These are phyloP conservation scores for Alternaria solani DNA, from an alignment of 2,329 filamentous ascomycete species.

Conservation along the genomic window DNA sequence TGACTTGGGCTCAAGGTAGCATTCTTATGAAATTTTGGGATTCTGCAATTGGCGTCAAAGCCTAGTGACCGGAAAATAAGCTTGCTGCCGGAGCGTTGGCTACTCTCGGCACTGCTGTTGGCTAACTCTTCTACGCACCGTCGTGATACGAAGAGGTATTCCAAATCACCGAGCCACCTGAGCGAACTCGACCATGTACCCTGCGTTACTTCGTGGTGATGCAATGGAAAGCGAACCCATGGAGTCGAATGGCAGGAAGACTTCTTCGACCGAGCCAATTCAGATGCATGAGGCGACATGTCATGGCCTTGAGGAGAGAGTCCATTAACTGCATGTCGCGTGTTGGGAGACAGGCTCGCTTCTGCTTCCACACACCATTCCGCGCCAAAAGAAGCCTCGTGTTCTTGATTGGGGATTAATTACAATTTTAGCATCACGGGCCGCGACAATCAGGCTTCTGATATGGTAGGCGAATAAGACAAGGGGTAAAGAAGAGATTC, in stretches of 20 bases:
- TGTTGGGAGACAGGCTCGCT: slow-evolving; percentile 11
- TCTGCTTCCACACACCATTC: slow-evolving; percentile 15
- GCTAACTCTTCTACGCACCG: not conserved
- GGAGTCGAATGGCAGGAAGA: not conserved
- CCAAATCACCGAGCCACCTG: not conserved
- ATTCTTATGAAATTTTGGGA: not conserved
- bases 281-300: not conserved
- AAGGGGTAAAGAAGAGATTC: slow-evolving; percentile 14
- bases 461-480: slow-evolving; percentile 3
- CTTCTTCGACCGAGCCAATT: not conserved
- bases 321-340: not conserved
- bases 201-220: slow-evolving; percentile 1
- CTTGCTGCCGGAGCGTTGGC: slow-evolving; percentile 1
- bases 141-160: not conserved
- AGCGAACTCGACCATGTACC: not conserved
- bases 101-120: not conserved
- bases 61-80: not conserved
- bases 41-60: slow-evolving; percentile 4
- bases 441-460: slow-evolving; percentile 21
- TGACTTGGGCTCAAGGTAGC: slow-evolving; percentile 1
- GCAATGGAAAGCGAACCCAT: not conserved
- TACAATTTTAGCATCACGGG: slow-evolving; percentile 26
- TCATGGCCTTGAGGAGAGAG: not conserved
- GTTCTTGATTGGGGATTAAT: slow-evolving; percentile 31
- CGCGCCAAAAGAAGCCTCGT: slow-evolving; percentile 18